These are phyloP conservation scores for Fusarium sublunatum DNA, from an alignment of 2,329 filamentous ascomycete genomes.

Conservation along the genomic window DNA sequence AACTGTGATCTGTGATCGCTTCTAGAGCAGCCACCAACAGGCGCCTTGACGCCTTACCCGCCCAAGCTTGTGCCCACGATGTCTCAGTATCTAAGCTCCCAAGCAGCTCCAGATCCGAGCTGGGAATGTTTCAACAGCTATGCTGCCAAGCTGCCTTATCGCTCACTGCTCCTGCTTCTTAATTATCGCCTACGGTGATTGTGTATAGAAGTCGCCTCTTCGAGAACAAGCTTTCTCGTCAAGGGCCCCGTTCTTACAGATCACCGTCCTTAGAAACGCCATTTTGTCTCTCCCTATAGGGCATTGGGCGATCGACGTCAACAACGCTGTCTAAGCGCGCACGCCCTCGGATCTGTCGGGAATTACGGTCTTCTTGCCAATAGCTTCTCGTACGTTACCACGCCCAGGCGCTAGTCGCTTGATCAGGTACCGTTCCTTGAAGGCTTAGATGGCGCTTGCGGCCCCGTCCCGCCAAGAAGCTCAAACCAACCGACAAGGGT, in stretches of 20 bases:
- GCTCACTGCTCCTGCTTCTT: constrained; percentile 11
- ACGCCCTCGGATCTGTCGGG: constrained; percentile 31
- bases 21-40: constrained; percentile 40
- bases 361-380: constrained; percentile 5
- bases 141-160: constrained; percentile 15
- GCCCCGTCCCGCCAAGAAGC: constrained; percentile 45
- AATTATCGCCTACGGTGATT: constrained; percentile 5
- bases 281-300: constrained; percentile 5
- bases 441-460: constrained; percentile 47
- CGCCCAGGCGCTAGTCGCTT: constrained; percentile 36
- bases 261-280: constrained; percentile 11
- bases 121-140: constrained; percentile 1
- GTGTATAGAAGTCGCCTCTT: neutral
- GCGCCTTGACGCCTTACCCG: constrained; percentile 47
- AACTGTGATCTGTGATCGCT: constrained; percentile 37
- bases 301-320: constrained; percentile 15
- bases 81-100: constrained; percentile 12
- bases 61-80: constrained; percentile 11
- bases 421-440: constrained; percentile 44
- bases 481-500: constrained; percentile 33
- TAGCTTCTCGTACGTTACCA: constrained; percentile 15
- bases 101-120: constrained; percentile 2
- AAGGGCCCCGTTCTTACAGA: constrained; percentile 16
- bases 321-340: constrained; percentile 19
- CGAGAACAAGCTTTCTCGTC: constrained; percentile 14